Evolutionary conservation across 2,329 filamentous ascomycete genomes (phyloP).

Genomic region (Fusarium subtropicale): DNA sequence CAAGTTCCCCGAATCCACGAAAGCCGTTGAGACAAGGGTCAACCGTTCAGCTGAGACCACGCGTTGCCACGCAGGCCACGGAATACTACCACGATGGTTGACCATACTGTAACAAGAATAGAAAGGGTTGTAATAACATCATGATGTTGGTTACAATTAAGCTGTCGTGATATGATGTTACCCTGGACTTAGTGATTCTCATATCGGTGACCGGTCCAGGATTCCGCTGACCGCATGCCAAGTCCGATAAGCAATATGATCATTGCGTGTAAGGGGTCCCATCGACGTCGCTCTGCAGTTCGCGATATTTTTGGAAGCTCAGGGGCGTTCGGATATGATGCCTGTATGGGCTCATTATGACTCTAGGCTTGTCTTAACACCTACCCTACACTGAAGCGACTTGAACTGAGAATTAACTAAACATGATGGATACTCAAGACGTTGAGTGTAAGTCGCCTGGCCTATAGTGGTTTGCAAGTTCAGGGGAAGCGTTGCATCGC

Average conservation of each 20-base stretch:
- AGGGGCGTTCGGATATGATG: background rate
- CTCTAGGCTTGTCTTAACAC: background rate
- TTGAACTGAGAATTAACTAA: background rate
- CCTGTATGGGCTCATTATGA: background rate
- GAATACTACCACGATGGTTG: background rate
- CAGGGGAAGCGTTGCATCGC: background rate
- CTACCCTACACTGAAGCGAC: background rate
- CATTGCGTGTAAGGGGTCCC: background rate
- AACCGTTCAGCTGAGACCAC: background rate
- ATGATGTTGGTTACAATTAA: background rate
- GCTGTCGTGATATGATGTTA: background rate
- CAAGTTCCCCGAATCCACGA: background rate
- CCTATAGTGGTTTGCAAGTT: background rate
- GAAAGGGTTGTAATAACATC: background rate
- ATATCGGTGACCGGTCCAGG: background rate
- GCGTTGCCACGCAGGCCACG: background rate
- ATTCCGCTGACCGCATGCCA: background rate
- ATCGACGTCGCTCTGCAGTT: background rate
- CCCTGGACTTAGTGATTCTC: background rate
- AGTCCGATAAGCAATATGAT: background rate
- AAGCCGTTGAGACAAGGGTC: background rate
- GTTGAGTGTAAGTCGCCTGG: background rate
- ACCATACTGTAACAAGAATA: background rate
- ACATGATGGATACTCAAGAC: background rate
- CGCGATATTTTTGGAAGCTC: constrained; percentile 1